A percentile compares a stretch with the other conserved stretches of the same genome.
phyloP scores from a whole-genome alignment of 2,329 filamentous ascomycete species.

The Cordyceps javanica region DNA sequence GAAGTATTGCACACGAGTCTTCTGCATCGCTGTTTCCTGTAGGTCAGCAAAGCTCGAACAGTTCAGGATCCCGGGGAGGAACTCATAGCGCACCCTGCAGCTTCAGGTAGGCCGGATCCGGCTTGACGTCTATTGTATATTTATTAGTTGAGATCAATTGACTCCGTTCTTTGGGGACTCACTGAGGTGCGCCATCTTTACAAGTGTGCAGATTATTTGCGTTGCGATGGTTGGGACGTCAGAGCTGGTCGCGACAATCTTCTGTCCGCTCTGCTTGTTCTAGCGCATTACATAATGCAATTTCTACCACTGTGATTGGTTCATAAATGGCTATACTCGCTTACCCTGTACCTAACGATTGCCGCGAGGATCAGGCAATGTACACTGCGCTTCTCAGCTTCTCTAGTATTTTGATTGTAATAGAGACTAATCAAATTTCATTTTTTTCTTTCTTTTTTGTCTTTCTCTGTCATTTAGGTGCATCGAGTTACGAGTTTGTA shows the following conservation, averaged over 20 bases:
- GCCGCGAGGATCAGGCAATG: neutral
- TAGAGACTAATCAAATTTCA: neutral
- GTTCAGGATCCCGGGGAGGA: conserved; percentile 12
- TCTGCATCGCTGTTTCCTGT: conserved; percentile 62
- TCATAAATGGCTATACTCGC: neutral
- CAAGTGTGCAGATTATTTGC: conserved; percentile 19
- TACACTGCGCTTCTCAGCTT: neutral
- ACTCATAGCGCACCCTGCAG: conserved; percentile 30
- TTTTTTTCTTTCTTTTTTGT: neutral
- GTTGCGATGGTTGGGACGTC: conserved; percentile 21
- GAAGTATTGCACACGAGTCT: conserved; percentile 90
- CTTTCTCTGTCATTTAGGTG: too few relatives aligned
- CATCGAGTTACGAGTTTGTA: too few relatives aligned
- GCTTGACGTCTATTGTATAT: conserved; percentile 30
- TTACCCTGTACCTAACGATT: neutral
- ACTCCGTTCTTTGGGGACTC: conserved; percentile 12
- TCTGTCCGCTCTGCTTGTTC: conserved; percentile 3
- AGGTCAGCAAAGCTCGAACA: conserved; percentile 16
- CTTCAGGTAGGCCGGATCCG: conserved; percentile 37
- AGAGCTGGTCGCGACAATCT: conserved; percentile 18
- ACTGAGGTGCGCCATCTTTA: conserved; percentile 36
- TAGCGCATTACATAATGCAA: conserved; percentile 17
- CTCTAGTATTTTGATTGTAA: too few relatives aligned
- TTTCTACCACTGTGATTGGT: neutral
- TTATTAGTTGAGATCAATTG: conserved; percentile 21